These are phyloP conservation scores for Trichoderma breve DNA, from an alignment of 2,329 filamentous ascomycete genomes.

Conservation along the genomic window DNA sequence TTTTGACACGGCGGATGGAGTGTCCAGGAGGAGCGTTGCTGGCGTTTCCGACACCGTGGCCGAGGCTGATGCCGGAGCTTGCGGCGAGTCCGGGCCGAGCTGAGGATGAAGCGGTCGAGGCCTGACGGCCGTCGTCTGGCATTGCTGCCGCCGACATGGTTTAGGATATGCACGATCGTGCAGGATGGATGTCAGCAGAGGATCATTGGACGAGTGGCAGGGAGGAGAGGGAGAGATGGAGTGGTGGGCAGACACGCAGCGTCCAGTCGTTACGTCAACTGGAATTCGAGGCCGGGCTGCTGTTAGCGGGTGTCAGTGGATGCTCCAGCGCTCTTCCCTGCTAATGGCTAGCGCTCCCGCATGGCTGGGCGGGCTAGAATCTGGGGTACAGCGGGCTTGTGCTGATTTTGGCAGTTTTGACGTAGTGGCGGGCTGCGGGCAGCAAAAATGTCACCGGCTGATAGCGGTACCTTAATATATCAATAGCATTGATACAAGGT, in stretches of 20 bases:
- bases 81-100: constrained; percentile 13
- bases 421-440: neutral
- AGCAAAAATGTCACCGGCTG: neutral
- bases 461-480: neutral
- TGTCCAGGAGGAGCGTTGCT: constrained; percentile 31
- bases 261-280: constrained; percentile 18
- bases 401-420: constrained; percentile 11
- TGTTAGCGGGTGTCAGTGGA: neutral
- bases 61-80: constrained; percentile 16
- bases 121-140: constrained; percentile 24
- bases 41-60: neutral
- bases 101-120: constrained; percentile 1
- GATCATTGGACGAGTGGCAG: neutral
- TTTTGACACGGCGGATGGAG: constrained; percentile 42
- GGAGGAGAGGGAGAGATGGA: neutral
- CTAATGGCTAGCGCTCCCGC: constrained; percentile 18
- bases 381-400: constrained; percentile 18
- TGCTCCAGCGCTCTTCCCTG: constrained; percentile 9
- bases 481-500: too few species aligned
- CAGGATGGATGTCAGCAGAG: constrained; percentile 2
- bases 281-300: constrained; percentile 1
- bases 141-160: constrained; percentile 20
- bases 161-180: constrained; percentile 12
- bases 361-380: constrained; percentile 8
- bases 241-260: neutral